Base-by-base conservation (phyloP, 2,329 filamentous ascomycete genomes). In the Phialocephala subalpina region DNA sequence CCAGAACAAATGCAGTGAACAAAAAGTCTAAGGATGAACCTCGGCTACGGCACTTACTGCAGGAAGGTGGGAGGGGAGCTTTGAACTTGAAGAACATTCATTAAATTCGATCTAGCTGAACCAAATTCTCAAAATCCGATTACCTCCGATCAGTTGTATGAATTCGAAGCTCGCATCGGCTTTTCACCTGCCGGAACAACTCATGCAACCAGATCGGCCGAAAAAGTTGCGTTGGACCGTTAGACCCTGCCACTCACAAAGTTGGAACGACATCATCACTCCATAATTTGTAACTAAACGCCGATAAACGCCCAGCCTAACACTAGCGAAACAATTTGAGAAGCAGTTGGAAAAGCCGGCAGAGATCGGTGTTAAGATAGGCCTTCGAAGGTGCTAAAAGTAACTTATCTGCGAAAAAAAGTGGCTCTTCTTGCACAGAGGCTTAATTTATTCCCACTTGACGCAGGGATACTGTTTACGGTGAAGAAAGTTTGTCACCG, bases 331-430 rank as follows among this genome's bases (percentile, higher is more conserved):
- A 38, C 22, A 14, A 25, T 27, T 40, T 18, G 29, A 36, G 29
- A 22, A 20, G 12, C 1, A 1, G 6, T 6, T 57, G 4, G 22
- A 57, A 33, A 33, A 22, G 33, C 22, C 57, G 52, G 63, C 27
- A 25, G 40, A 36, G 49, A 56, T 67, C 63, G 66, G 66, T 58
- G 29, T 68, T 68, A 65, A 66, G 60, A 64, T 63, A 64, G 60
- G 35, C 18, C 25, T 59, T 56, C 27, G 7, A 42, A 45, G 38
- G 18, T 2, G 14, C 4, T 33, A 29, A 22, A 33, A 53, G 25
- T 4, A 33, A 18, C 12, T 33, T 52, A 55, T 60, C 49, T 40
- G 36, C 47, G 58, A 33, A 56, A 56, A n/a, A 67, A 58, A 65
- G 60, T 60, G 45, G 59, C 35, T 38, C 55, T 20, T 27, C 16